Evolutionary conservation across 306 rosid species (phyloP), one percentile per base, ranked within the genome.

Genomic region (Calophaca sinica): DNA sequence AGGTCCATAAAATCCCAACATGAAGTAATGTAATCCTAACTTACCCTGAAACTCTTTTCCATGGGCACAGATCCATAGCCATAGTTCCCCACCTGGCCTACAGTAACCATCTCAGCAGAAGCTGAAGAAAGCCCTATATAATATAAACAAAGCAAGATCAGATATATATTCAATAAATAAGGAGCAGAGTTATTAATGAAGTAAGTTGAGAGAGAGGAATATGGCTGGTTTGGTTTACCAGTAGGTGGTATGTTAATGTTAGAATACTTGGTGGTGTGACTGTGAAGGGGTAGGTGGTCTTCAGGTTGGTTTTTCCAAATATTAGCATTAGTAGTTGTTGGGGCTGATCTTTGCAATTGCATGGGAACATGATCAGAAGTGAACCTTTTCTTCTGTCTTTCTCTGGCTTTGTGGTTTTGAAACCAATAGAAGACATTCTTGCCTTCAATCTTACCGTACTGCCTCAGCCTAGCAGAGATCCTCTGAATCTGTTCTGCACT

Each of bases 401-500:
- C 99, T n/a, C 99, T 87, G 55, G 99, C 99, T 70, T 92, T 96
- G 78, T 92, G 99, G 84, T 96, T 96, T 79, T 92, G 98, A 74
- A 93, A 93, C 98, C 98, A 93, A 62, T 93, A 90, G 73, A 93
- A 93, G 7, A 93, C 98, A 66, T 93, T 93, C 62, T 96, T 96
- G 44, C 98, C 97, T 81, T 96, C 99, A 39, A 96, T 96, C 90
- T 96, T 92, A 8, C 99, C 99, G 85, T 89, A 96, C 86, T 89
- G 93, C 62, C 97, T 83, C 39, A 96, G 84, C 67, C 96, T 79
- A 72, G 96, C 93, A 70, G 97, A 92, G 88, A 96, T 96, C 79
- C 89, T 87, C 91, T 96, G 99, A 83, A 96, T 92, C 89, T 96
- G 99, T 61, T 96, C 99, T 10, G 96, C 98, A 53, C 85, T 89